Evolutionary conservation across 1,284 basidiomycete species (phyloP).

Genomic region (Singerocomus inundabilis): DNA sequence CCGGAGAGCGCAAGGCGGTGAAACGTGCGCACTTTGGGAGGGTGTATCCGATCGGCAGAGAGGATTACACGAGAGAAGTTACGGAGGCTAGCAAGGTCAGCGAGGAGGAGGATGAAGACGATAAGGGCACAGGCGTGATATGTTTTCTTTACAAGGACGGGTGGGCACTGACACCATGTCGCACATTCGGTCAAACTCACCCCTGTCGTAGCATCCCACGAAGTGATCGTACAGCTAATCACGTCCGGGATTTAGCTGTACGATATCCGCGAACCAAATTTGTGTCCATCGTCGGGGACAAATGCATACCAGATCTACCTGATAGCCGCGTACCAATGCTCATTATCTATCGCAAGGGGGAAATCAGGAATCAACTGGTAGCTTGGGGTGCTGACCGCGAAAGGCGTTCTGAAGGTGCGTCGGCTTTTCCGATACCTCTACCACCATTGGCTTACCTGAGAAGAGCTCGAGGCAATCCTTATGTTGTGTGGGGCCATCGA

Average conservation of each 20-base stretch:
- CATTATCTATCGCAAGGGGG: slow-evolving; percentile 89
- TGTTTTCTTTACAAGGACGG: slow-evolving; percentile 90
- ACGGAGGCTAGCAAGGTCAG: slow-evolving; percentile 85
- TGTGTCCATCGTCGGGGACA: slow-evolving; percentile 91
- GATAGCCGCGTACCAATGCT: slow-evolving; percentile 91
- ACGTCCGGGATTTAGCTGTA: slow-evolving; percentile 73
- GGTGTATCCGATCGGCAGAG: slow-evolving; percentile 86
- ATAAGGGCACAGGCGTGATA: slow-evolving; percentile 79
- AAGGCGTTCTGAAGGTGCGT: slow-evolving; percentile 74
- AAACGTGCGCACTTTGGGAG: slow-evolving; percentile 78
- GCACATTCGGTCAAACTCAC: slow-evolving; percentile 3
- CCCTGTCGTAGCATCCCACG: slow-evolving; percentile 59
- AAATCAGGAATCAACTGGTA: slow-evolving; percentile 83
- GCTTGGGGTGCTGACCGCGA: slow-evolving; percentile 81
- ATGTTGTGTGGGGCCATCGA: slow-evolving; percentile 61
- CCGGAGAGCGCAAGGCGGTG: slow-evolving; percentile 61
- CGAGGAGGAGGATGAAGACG: slow-evolving; percentile 63
- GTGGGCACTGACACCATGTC: slow-evolving; percentile 41
- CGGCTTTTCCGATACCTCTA: background rate
- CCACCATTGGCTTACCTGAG: slow-evolving; percentile 1
- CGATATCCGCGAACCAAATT: slow-evolving; percentile 93
- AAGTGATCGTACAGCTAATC: slow-evolving; percentile 74
- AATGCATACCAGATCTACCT: slow-evolving; percentile 95
- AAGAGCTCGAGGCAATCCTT: slow-evolving; percentile 72
- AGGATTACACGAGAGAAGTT: slow-evolving; percentile 93